phyloP scores from a whole-genome alignment of 805 yeast genomes.

The Candida xyloterini region DNA sequence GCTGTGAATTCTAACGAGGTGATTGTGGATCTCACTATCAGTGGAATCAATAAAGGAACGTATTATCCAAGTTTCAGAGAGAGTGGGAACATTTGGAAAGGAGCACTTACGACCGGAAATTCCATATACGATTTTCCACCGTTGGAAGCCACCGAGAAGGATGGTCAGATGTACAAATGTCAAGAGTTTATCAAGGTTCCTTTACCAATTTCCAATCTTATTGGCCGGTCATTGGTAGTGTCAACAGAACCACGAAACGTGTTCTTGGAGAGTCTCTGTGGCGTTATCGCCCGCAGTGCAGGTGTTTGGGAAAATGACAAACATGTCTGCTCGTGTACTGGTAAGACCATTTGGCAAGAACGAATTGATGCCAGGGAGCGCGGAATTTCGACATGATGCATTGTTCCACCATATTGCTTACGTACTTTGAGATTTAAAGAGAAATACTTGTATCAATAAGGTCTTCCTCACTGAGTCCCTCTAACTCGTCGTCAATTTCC shows the following conservation, averaged over 20 bases:
- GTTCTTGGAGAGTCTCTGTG: slow-evolving; percentile 52
- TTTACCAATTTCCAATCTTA: slow-evolving; percentile 53
- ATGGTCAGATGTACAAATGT: slow-evolving; percentile 35
- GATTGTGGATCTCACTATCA: slow-evolving; percentile 74
- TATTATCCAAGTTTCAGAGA: slow-evolving; percentile 69
- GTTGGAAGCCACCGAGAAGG: slow-evolving; percentile 34
- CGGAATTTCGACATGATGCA: slow-evolving; percentile 41
- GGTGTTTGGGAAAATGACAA: slow-evolving; percentile 97
- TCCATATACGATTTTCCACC: slow-evolving; percentile 44
- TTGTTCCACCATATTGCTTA: too few species aligned
- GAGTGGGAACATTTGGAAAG: slow-evolving; percentile 74
- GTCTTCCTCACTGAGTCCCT: slow-evolving; percentile 16
- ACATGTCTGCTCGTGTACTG: slow-evolving; percentile 90
- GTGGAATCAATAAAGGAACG: slow-evolving; percentile 62
- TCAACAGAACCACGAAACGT: slow-evolving; percentile 40
- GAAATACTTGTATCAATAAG: slow-evolving; percentile 14
- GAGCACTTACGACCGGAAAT: slow-evolving; percentile 65
- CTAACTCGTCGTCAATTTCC: not conserved
- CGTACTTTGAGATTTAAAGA: slow-evolving; percentile 5
- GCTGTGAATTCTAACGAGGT: slow-evolving; percentile 50
- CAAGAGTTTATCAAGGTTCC: slow-evolving; percentile 46
- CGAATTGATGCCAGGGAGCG: slow-evolving; percentile 66
- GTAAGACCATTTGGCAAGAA: slow-evolving; percentile 96
- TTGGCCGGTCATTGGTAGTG: slow-evolving; percentile 66
- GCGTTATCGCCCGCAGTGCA: slow-evolving; percentile 94